Evolutionary conservation across 2,329 filamentous ascomycete genomes (phyloP).

Genomic region (Fusarium coicis): DNA sequence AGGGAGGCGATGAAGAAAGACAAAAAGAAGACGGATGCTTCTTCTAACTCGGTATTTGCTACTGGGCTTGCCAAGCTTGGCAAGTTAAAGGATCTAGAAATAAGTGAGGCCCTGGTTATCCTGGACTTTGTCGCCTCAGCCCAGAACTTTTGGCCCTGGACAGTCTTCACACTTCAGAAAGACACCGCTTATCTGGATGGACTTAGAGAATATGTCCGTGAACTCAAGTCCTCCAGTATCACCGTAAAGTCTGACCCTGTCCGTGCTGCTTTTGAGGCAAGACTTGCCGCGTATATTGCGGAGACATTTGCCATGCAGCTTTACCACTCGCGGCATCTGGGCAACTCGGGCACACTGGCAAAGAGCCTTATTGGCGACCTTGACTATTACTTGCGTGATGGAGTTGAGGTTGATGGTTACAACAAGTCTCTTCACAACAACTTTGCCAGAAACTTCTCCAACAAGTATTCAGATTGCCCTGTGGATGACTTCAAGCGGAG

Average conservation of each 20-base stretch:
- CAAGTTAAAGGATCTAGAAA: conserved; percentile 70
- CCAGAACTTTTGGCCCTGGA: conserved; percentile 97
- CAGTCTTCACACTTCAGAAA: conserved; percentile 80
- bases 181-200: conserved; percentile 78
- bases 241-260: conserved; percentile 66
- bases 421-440: conserved; percentile 89
- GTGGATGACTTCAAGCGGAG: conserved; percentile 86
- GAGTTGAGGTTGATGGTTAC: conserved; percentile 82
- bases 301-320: conserved; percentile 93
- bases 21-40: conserved; percentile 60
- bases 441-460: conserved; percentile 84
- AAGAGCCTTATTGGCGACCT: conserved; percentile 79
- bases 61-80: conserved; percentile 78
- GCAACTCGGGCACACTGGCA: conserved; percentile 72
- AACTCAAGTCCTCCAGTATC: conserved; percentile 62
- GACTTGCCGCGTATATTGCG: conserved; percentile 83
- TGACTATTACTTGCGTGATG: conserved; percentile 82
- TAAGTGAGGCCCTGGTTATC: conserved; percentile 76
- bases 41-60: conserved; percentile 73
- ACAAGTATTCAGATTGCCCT: conserved; percentile 77
- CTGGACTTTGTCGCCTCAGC: conserved; percentile 88
- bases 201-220: conserved; percentile 75
- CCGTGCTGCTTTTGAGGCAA: conserved; percentile 70
- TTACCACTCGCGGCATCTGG: conserved; percentile 83
- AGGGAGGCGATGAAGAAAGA: conserved; percentile 74